Evolutionary conservation across 495 filamentous ascomycete genomes (phyloP).

Genomic region (Talaromyces thailandensis): DNA sequence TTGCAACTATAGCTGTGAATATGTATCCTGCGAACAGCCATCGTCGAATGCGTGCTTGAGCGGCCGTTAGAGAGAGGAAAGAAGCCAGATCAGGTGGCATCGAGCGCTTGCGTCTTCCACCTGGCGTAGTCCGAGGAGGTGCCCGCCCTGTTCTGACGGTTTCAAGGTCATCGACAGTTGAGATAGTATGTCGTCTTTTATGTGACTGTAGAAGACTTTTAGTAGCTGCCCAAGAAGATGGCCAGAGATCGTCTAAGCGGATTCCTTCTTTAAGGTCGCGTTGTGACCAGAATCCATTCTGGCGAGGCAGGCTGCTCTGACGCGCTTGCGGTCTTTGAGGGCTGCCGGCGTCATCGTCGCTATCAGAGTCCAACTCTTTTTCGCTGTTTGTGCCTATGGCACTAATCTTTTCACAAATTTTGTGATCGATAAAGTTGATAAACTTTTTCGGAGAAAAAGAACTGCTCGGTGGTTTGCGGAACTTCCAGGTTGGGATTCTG

Average conservation of each 20-base stretch:
- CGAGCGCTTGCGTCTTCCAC: conserved; percentile 58
- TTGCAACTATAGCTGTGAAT: conserved; percentile 51
- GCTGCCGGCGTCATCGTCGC: conserved; percentile 23
- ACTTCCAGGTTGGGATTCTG: conserved; percentile 84
- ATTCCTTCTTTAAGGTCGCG: conserved; percentile 13
- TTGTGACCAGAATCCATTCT: conserved; percentile 6
- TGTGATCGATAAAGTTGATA: conserved; percentile 41
- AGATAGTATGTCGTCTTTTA: conserved; percentile 45
- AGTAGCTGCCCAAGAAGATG: conserved; percentile 6
- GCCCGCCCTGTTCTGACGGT: conserved; percentile 15
- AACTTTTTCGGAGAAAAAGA: conserved; percentile 39
- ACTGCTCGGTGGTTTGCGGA: conserved; percentile 47
- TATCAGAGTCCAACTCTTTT: conserved; percentile 37
- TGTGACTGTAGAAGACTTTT: conserved; percentile 7
- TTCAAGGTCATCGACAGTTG: conserved; percentile 26
- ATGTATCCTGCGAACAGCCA: conserved; percentile 77
- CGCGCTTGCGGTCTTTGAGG: conserved; percentile 13
- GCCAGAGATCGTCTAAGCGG: conserved; percentile 16
- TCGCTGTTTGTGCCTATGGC: conserved; percentile 24
- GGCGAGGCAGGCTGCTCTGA: conserved; percentile 17
- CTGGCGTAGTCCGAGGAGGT: conserved; percentile 44
- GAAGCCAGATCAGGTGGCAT: conserved; percentile 58
- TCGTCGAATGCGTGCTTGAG: conserved; percentile 66
- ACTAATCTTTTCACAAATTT: conserved; percentile 35
- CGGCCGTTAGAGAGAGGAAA: conserved; percentile 70